Evolutionary conservation across 164 flowering plant species (phyloP).

Genomic region (Nymphaea thermarum): DNA sequence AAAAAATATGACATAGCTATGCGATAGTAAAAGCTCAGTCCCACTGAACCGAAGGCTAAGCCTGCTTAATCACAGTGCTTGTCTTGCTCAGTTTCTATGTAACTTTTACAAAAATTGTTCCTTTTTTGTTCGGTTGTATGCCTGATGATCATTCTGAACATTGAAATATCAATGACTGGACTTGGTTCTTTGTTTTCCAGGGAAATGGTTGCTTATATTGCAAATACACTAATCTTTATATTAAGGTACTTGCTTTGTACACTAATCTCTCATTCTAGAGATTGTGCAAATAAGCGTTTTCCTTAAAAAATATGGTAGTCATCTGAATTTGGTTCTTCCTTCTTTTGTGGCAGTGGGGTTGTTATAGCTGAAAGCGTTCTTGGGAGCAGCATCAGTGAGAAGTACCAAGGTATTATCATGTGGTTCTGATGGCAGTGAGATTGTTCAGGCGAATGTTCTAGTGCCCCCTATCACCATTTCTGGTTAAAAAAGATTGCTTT

Average conservation of each 20-base stretch:
- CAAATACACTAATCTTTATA: slow-evolving; percentile 86
- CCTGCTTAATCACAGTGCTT: too few species aligned
- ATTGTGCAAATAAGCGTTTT: neutral
- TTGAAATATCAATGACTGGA: neutral
- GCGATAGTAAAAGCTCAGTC: too few species aligned
- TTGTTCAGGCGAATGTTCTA: too few species aligned
- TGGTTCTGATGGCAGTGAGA: neutral
- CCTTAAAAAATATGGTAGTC: neutral
- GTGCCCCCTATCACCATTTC: too few species aligned
- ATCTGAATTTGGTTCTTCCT: neutral
- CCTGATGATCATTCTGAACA: neutral
- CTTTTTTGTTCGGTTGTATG: too few species aligned
- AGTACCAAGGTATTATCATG: slow-evolving; percentile 30
- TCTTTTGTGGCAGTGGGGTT: slow-evolving; percentile 55
- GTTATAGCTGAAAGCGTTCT: slow-evolving; percentile 84
- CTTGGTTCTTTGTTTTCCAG: slow-evolving; percentile 26
- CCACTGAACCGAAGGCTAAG: too few species aligned
- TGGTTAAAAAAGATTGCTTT: too few species aligned
- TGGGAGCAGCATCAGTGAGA: slow-evolving; percentile 30
- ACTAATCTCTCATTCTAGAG: neutral
- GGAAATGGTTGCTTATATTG: slow-evolving; percentile 96
- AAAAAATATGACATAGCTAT: too few species aligned
- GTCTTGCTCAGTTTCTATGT: too few species aligned
- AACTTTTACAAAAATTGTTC: too few species aligned
- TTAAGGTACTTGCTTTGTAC: slow-evolving; percentile 52